phyloP scores from a whole-genome alignment of 148 eudicot species.

The Polygonum maritimum region DNA sequence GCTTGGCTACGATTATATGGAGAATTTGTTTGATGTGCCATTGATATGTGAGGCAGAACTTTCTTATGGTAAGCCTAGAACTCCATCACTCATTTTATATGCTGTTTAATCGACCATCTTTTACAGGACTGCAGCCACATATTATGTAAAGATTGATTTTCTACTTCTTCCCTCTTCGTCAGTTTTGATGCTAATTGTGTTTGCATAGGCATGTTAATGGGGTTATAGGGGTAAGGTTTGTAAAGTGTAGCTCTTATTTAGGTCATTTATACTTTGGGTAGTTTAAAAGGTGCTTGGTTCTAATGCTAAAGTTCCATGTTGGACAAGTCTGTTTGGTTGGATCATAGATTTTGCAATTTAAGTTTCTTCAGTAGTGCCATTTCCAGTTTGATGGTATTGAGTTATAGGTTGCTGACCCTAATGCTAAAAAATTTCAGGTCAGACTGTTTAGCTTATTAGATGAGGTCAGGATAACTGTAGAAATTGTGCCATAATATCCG shows the following conservation, averaged over 20 bases:
- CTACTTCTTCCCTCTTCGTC: background rate
- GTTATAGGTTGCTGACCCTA: background rate
- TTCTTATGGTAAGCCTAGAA: conserved; percentile 39
- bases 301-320: background rate
- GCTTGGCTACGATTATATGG: conserved; percentile 28
- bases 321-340: background rate
- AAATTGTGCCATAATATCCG: background rate
- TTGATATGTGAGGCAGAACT: conserved; percentile 36
- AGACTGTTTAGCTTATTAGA: background rate
- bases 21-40: conserved; percentile 57
- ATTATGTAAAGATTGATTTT: background rate
- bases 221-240: background rate
- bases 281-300: background rate
- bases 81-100: conserved; percentile 5
- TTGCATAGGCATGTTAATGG: background rate
- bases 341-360: background rate
- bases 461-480: background rate
- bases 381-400: background rate
- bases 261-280: background rate
- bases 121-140: background rate
- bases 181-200: background rate
- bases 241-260: background rate
- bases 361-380: background rate
- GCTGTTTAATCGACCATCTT: background rate
- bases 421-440: background rate